Conservation (phyloP, 2,329 filamentous ascomycete species). For the Nemania sp. region DNA sequence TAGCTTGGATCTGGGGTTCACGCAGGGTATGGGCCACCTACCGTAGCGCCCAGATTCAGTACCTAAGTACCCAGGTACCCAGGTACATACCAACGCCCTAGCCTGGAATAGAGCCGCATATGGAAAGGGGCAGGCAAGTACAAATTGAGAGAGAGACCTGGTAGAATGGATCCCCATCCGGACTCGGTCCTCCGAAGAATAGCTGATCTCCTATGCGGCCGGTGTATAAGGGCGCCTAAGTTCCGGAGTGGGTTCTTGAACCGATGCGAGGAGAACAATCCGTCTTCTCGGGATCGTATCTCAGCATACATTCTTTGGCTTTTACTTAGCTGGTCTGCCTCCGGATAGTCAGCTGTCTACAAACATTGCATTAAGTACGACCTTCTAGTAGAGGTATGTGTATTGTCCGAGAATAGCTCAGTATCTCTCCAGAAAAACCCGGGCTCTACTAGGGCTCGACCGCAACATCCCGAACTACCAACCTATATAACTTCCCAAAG, state of each 20-base stretch:
- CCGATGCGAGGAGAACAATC: neutral
- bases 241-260: conserved; percentile 6
- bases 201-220: neutral
- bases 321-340: neutral
- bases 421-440: neutral
- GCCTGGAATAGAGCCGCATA: conserved; percentile 21
- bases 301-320: neutral
- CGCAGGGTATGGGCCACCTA: neutral
- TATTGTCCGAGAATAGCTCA: neutral
- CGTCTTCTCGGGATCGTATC: conserved; percentile 13
- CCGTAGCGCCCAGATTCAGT: neutral
- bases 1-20: neutral
- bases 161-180: neutral
- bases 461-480: neutral
- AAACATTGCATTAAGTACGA: neutral
- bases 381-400: neutral
- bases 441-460: neutral
- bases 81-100: too few relatives aligned
- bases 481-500: neutral
- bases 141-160: neutral
- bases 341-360: conserved; percentile 4
- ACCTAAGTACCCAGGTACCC: neutral
- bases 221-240: neutral
- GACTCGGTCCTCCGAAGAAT: conserved; percentile 9
- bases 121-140: conserved; percentile 1